Evolutionary conservation across 164 flowering plant genomes (phyloP), one percentile per base, ranked within the genome.

Genomic region (Kingdonia uniflora): DNA sequence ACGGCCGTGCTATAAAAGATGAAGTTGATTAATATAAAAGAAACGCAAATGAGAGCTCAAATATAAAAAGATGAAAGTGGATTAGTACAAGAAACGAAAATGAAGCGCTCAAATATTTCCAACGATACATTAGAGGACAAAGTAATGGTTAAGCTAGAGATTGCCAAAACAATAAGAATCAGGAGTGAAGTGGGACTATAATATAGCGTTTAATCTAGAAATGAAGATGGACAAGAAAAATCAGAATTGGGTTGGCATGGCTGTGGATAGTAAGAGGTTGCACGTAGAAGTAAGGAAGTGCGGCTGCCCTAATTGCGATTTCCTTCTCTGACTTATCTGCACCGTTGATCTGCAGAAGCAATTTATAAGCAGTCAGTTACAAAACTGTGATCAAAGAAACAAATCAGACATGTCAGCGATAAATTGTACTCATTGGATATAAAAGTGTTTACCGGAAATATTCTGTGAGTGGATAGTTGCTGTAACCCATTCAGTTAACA

Each of bases 201-300:
- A n/a, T n/a, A n/a, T n/a, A n/a, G n/a, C n/a, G n/a, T n/a, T n/a
- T n/a, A n/a, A n/a, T n/a, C n/a, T n/a, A 38, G 4, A 42, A 44
- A 44, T 16, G 20, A 2, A 5, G n/a, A n/a, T 8, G 48, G n/a
- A 3, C 13, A 11, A 14, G 11, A 16, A 44, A 17, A 21, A 19
- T 44, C 48, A 4, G 21, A 44, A 44, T 13, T 2, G 2, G 21
- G 48, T 8, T 44, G 20, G 5, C 13, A n/a, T 5, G 10, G 13
- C 48, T 11, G 6, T 44, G 11, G 22, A 21, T 17, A 5, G 19
- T 19, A 44, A 8, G 22, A 44, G 20, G 71, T 76, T 76, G 78
- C 84, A 85, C 6, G 97, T 85, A 20, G 95, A 83, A 63, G 83
- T 85, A n/a, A 88, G 58, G 97, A 83, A 69, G 97, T 12, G 95